These are phyloP conservation scores for Tephrocybe sp. DNA, from an alignment of 768 basidiomycete genomes.

Conservation along the genomic window DNA sequence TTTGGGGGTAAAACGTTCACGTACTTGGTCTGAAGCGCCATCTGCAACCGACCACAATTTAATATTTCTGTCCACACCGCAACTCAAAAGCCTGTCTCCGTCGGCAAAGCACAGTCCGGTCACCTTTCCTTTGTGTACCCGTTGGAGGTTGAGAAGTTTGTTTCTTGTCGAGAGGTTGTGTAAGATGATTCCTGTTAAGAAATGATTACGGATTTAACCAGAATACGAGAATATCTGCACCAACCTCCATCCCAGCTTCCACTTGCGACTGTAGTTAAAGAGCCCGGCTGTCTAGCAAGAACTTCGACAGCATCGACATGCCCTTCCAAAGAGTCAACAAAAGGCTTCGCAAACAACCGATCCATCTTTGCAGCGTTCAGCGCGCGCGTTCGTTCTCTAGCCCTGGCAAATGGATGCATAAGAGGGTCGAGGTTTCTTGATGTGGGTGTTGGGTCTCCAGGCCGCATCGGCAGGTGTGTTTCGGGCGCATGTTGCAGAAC, in stretches of 20 bases:
- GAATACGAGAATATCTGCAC: constrained; percentile 26
- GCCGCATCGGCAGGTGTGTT: constrained; percentile 68
- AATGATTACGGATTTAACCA: not conserved
- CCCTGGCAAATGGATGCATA: constrained; percentile 93
- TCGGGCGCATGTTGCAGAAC: constrained; percentile 84
- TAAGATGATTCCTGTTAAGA: constrained; percentile 69
- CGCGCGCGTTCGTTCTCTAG: constrained; percentile 91
- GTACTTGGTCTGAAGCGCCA: constrained; percentile 34
- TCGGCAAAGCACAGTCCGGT: constrained; percentile 79
- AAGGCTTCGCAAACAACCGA: constrained; percentile 96
- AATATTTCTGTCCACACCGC: constrained; percentile 79
- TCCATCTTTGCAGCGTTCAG: constrained; percentile 97
- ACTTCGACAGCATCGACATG: constrained; percentile 95
- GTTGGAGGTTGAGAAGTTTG: constrained; percentile 54
- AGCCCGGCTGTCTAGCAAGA: constrained; percentile 68
- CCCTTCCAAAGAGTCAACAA: constrained; percentile 86
- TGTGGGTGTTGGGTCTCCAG: constrained; percentile 83
- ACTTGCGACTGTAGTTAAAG: constrained; percentile 79
- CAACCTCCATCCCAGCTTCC: constrained; percentile 95
- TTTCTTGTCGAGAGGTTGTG: constrained; percentile 72
- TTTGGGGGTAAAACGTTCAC: constrained; percentile 6
- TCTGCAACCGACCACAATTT: constrained; percentile 72
- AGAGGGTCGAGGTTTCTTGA: constrained; percentile 92
- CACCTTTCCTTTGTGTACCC: constrained; percentile 84
- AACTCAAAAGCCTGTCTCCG: constrained; percentile 64